Evolutionary conservation across 495 filamentous ascomycete species (phyloP).

Genomic region (Clohesyomyces aquaticus): DNA sequence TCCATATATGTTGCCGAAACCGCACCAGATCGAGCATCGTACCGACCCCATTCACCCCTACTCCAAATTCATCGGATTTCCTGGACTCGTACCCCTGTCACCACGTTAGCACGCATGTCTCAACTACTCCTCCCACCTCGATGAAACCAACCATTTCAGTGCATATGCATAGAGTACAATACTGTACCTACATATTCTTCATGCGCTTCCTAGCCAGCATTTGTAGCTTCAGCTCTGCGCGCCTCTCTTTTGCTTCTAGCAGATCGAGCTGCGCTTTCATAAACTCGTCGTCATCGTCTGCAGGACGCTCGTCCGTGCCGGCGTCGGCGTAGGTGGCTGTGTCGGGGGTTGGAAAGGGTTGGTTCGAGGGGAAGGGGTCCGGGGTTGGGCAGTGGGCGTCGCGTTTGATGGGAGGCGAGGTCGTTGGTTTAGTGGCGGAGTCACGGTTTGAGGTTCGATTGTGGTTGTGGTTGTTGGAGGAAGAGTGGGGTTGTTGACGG

Average conservation of each 20-base stretch:
- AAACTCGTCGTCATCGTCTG: slow-evolving; percentile 29
- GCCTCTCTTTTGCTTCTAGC: slow-evolving; percentile 9
- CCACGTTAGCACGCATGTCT: not conserved
- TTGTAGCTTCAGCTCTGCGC: not conserved
- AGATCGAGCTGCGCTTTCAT: slow-evolving; percentile 1
- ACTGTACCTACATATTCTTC: slow-evolving; percentile 6
- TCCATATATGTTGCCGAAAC: too few species aligned
- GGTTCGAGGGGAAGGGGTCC: too few species aligned
- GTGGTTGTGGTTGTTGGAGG: not conserved
- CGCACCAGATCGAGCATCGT: too few species aligned
- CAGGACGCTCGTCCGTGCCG: not conserved
- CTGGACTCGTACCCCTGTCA: not conserved
- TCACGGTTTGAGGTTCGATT: not conserved
- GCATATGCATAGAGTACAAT: not conserved
- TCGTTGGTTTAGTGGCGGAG: too few species aligned
- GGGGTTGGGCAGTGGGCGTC: too few species aligned
- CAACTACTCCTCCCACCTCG: too few species aligned
- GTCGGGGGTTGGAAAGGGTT: not conserved
- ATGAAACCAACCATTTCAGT: too few species aligned
- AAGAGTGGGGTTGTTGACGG: not conserved
- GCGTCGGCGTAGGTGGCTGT: not conserved
- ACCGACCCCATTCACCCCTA: too few species aligned
- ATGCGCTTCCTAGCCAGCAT: not conserved
- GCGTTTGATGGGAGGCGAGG: not conserved
- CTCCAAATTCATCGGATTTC: slow-evolving; percentile 9